Evolutionary conservation across 2,329 filamentous ascomycete genomes (phyloP).

Genomic region (Clarireedia sp.): DNA sequence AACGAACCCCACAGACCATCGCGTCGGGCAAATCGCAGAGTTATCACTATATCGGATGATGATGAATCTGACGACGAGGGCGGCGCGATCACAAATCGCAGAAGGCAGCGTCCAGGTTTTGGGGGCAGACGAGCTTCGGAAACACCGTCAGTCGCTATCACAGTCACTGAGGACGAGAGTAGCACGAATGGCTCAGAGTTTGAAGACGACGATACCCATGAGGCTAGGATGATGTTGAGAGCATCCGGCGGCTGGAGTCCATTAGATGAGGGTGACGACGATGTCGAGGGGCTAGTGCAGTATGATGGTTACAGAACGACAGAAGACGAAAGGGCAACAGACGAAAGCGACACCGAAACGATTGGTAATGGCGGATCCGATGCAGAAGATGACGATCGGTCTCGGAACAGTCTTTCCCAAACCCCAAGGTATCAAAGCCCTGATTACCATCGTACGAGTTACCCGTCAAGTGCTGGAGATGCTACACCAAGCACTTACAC

Average conservation of each 20-base stretch:
- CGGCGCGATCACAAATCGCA: slow-evolving; percentile 23
- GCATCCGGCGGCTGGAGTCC: slow-evolving; percentile 28
- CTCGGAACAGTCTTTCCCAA: slow-evolving; percentile 18
- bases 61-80: slow-evolving; percentile 25
- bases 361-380: slow-evolving; percentile 21
- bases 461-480: neutral
- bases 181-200: slow-evolving; percentile 22
- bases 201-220: slow-evolving; percentile 19
- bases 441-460: slow-evolving; percentile 3
- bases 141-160: slow-evolving; percentile 15
- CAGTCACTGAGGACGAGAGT: slow-evolving; percentile 15
- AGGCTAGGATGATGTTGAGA: slow-evolving; percentile 13
- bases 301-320: slow-evolving; percentile 13
- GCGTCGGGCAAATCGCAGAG: neutral
- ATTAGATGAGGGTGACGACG: slow-evolving; percentile 27
- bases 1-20: slow-evolving; percentile 9
- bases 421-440: slow-evolving; percentile 14
- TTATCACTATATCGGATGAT: slow-evolving; percentile 23
- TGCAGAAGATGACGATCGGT: slow-evolving; percentile 21
- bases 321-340: slow-evolving; percentile 16
- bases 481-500: neutral
- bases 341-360: slow-evolving; percentile 25
- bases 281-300: slow-evolving; percentile 13
- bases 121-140: slow-evolving; percentile 7
- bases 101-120: slow-evolving; percentile 12